These are phyloP conservation scores for Thalassiosira hispida DNA, from an alignment of 352 stramenopile species.

Conservation along the genomic window DNA sequence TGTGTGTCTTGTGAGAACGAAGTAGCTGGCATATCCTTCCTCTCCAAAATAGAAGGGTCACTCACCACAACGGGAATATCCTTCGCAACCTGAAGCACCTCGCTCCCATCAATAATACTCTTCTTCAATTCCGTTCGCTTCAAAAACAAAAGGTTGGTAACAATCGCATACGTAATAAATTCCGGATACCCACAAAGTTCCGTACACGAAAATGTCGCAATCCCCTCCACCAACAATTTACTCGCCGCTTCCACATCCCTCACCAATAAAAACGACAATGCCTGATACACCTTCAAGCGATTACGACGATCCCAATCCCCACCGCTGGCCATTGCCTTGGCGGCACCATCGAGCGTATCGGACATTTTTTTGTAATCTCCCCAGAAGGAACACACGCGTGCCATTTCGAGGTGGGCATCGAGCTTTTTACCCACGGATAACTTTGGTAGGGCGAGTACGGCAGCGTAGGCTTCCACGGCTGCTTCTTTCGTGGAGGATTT, in stretches of 20 bases:
- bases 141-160: conserved; percentile 94
- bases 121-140: conserved; percentile 95
- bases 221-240: conserved; percentile 93
- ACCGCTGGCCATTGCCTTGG: conserved; percentile 91
- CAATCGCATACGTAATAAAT: conserved; percentile 97
- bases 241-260: conserved; percentile 94
- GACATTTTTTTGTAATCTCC: conserved; percentile 67
- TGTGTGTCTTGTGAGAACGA: no score
- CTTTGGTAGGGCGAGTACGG: conserved; percentile 91
- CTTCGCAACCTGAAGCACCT: conserved; percentile 88
- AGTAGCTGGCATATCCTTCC: no score
- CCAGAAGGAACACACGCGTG: conserved; percentile 85
- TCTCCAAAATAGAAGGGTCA: conserved; percentile 8
- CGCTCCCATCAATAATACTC: conserved; percentile 96
- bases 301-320: conserved; percentile 99
- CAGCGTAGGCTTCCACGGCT: conserved; percentile 90
- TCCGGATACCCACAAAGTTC: conserved; percentile 97
- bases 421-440: conserved; percentile 97
- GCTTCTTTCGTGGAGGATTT: conserved; percentile 91
- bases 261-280: conserved; percentile 91
- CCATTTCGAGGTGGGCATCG: conserved; percentile 93
- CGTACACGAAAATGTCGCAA: conserved; percentile 97
- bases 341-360: conserved; percentile 79
- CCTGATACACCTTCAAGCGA: conserved; percentile 97
- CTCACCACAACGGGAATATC: conserved; percentile 71